Conservation (phyloP, 768 basidiomycete genomes). For the Pluteus cervinus region DNA sequence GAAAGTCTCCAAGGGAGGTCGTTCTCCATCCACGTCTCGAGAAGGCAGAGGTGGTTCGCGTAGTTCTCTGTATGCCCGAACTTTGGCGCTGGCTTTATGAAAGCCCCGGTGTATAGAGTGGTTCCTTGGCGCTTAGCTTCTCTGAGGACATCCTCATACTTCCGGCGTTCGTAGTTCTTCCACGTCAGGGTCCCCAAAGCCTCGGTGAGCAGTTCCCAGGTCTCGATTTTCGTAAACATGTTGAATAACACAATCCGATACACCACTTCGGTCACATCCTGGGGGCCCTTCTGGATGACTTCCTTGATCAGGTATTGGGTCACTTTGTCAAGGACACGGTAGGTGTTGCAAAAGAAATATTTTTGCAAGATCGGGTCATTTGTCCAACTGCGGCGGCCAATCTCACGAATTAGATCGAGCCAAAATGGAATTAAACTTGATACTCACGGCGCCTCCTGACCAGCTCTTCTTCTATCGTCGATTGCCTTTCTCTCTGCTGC, state of each 20-base stretch:
- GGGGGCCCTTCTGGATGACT: conserved; percentile 65
- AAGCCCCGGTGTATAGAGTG: conserved; percentile 64
- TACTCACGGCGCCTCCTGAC: conserved; percentile 46
- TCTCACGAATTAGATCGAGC: conserved; percentile 2
- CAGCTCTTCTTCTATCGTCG: conserved; percentile 46
- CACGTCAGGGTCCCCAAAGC: conserved; percentile 57
- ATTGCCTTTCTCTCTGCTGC: conserved; percentile 53
- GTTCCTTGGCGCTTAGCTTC: conserved; percentile 28
- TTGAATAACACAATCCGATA: conserved; percentile 73
- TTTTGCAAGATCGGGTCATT: conserved; percentile 48
- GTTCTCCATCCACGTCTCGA: conserved; percentile 54
- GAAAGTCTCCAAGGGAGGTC: conserved; percentile 44
- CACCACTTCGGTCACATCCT: conserved; percentile 51
- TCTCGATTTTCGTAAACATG: conserved; percentile 63
- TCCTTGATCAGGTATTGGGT: conserved; percentile 64
- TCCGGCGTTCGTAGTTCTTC: conserved; percentile 44
- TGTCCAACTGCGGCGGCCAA: conserved; percentile 50
- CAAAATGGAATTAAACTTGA: conserved; percentile 4
- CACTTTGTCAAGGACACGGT: conserved; percentile 64
- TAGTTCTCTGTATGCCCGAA: conserved; percentile 40
- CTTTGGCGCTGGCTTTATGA: conserved; percentile 64
- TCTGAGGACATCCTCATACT: conserved; percentile 49
- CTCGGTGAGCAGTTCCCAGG: conserved; percentile 56
- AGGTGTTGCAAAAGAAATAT: conserved; percentile 69
- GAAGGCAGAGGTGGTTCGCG: conserved; percentile 58